These are phyloP conservation scores for Crithidia acanthocephali DNA, from an alignment of 208 protist genomes.

Conservation along the genomic window DNA sequence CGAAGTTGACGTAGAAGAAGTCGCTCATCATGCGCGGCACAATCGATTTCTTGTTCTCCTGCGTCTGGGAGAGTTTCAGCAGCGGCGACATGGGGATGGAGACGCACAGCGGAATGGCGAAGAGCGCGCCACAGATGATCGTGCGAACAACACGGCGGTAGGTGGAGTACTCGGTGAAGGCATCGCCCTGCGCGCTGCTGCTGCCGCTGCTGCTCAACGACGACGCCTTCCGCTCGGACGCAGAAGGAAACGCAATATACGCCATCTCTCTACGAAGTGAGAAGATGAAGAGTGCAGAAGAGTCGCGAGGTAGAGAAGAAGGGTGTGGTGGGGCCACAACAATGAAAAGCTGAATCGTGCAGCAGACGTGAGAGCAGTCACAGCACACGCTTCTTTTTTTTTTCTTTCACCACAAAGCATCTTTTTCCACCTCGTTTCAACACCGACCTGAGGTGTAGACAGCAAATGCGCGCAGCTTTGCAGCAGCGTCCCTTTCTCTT, in stretches of 20 bases:
- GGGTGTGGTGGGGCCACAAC: no score
- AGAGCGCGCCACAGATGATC: constrained; percentile 48
- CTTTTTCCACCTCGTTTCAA: no score
- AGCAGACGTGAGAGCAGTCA: no score
- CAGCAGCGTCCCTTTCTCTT: background rate
- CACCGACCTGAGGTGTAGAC: no score
- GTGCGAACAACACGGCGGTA: constrained; percentile 48
- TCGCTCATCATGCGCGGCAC: constrained; percentile 77
- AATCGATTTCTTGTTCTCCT: constrained; percentile 65
- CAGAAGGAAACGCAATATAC: constrained; percentile 23
- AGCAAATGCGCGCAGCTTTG: no score
- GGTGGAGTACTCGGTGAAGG: constrained; percentile 34
- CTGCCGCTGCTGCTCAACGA: background rate
- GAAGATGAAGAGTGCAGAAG: background rate
- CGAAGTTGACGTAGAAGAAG: constrained; percentile 77
- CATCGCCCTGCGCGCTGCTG: background rate
- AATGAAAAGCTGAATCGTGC: no score
- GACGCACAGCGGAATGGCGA: constrained; percentile 53
- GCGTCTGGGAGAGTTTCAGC: constrained; percentile 58
- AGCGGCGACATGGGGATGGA: constrained; percentile 56
- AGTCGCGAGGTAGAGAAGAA: no score
- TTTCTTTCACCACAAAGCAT: no score
- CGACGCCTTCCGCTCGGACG: background rate
- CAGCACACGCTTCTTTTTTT: no score
- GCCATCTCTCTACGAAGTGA: constrained; percentile 3